Conservation (phyloP, 179 eudicot genomes). For the Beta lomatogona region DNA sequence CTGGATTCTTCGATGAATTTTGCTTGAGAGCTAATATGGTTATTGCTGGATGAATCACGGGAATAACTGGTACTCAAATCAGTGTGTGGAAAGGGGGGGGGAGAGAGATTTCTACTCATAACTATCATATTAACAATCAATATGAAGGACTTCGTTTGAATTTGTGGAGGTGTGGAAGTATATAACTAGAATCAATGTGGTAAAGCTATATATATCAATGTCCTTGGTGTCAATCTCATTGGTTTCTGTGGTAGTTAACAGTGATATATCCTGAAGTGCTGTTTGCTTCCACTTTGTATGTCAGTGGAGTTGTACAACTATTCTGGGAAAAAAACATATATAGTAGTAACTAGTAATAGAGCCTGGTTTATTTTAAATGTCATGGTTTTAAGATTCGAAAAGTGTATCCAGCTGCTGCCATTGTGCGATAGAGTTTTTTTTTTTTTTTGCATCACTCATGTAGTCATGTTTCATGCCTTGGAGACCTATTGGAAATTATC, state of each 20-base stretch:
- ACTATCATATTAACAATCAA: not conserved
- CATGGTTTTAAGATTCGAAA: not conserved
- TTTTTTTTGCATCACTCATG: not conserved
- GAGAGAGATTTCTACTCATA: too few relatives aligned
- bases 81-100: not conserved
- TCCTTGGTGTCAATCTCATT: not conserved
- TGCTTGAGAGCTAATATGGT: not conserved
- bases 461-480: not conserved
- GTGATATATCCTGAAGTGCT: not conserved
- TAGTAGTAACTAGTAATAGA: not conserved
- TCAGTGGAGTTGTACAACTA: not conserved
- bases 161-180: not conserved
- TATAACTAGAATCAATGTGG: not conserved
- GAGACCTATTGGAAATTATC: not conserved
- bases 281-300: not conserved
- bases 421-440: not conserved
- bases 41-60: not conserved
- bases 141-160: too few relatives aligned
- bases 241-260: not conserved
- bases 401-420: not conserved
- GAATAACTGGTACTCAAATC: not conserved
- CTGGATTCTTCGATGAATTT: not conserved
- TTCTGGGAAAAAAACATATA: not conserved
- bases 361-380: not conserved
- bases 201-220: not conserved